Evolutionary conservation across 2,329 filamentous ascomycete species (phyloP), one percentile per base, ranked within the genome.

Genomic region (Dichotomopilus funicola): DNA sequence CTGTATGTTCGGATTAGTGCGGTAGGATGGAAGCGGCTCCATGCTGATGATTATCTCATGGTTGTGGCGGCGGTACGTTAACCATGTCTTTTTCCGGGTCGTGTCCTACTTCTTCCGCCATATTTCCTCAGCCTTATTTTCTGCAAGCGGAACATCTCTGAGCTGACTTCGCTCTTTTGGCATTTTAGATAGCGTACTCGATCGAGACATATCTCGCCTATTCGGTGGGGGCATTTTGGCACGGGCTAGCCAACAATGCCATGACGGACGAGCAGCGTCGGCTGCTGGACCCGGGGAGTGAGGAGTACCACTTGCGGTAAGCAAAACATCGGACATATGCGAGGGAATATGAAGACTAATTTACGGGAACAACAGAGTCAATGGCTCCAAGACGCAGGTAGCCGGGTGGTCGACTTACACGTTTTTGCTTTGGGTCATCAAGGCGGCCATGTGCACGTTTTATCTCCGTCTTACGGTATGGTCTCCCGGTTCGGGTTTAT

Each of bases 31-130:
- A 69, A 67, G 54, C 72, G 73, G n/a, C 74, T 85, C 54, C 72
- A 75, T 60, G 70, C 74, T 1, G 82, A 85, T 65, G 83, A 86
- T 58, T 83, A 80, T 61, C 64, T 86, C 35, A 81, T 83, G 46
- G 13, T 49, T 4, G 34, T 50, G 19, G 52, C 46, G 12, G 40
- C 52, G 68, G 67, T 77, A 45, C n/a, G 52, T 27, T 27, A 3
- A 27, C 19, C 19, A 27, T 27, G 19, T 27, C 19, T 27, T 27
- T 27, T 27, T 3, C 19, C 19, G 19, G n/a, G n/a, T n/a, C n/a
- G n/a, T n/a, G n/a, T n/a, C n/a, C n/a, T 27, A 3, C 19, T 27
- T 27, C 19, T 27, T 3, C 19, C 2, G 19, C 19, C 19, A 2
- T 27, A 27, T 27, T 27, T 27, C 3, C 19, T 27, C n/a, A 27